These are phyloP conservation scores for Penicillium sp. DNA, from an alignment of 2,329 filamentous ascomycete genomes.

Conservation along the genomic window DNA sequence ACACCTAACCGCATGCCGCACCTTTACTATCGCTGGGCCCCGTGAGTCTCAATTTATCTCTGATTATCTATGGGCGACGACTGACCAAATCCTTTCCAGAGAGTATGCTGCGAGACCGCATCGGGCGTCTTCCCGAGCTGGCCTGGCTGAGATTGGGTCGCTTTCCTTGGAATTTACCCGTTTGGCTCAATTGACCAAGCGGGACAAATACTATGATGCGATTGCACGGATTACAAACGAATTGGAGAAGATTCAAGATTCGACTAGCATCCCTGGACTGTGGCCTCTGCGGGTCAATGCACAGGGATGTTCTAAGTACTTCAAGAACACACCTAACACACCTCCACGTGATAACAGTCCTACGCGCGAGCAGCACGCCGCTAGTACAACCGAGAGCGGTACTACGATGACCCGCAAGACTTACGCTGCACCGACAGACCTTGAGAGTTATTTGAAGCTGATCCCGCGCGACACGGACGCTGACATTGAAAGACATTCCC, in stretches of 20 bases:
- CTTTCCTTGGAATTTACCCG: constrained; percentile 86
- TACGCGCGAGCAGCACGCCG: constrained; percentile 4
- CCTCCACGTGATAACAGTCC: constrained; percentile 13
- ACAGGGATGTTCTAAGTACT: constrained; percentile 67
- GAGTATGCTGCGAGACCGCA: constrained; percentile 61
- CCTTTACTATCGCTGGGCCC: constrained; percentile 75
- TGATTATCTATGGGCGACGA: neutral
- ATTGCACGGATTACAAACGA: constrained; percentile 80
- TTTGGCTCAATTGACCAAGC: constrained; percentile 77
- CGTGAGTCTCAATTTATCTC: constrained; percentile 38
- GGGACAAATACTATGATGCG: constrained; percentile 85
- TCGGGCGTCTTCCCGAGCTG: constrained; percentile 54
- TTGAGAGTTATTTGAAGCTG: constrained; percentile 24
- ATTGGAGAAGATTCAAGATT: constrained; percentile 70
- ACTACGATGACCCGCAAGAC: constrained; percentile 4
- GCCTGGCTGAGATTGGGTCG: constrained; percentile 70
- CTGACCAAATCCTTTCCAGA: constrained; percentile 16
- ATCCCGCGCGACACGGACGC: constrained; percentile 18
- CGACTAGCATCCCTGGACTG: constrained; percentile 70
- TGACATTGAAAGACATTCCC: constrained; percentile 24
- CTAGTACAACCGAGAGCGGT: constrained; percentile 1
- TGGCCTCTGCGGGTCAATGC: constrained; percentile 78
- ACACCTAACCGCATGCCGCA: constrained; percentile 92
- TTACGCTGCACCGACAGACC: constrained; percentile 18
- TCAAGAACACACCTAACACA: constrained; percentile 35